Percentiles rank a stretch among this genome's conserved stretches.
phyloP scores from a whole-genome alignment of 352 stramenopile species.

The Elongisporangium anandrum region DNA sequence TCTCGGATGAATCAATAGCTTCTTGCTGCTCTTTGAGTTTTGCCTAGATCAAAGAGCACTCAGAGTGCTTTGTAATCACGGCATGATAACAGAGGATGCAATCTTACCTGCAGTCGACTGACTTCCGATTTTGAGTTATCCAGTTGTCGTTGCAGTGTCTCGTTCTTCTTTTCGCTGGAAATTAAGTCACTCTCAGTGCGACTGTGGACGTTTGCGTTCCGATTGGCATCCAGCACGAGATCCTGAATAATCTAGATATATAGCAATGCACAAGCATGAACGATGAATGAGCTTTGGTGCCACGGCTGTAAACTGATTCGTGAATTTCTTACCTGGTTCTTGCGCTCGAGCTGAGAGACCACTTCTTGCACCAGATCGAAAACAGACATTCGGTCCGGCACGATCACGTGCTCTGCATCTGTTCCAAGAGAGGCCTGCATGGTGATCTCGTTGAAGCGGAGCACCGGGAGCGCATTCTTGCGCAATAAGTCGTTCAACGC shows the following conservation, averaged over 20 bases:
- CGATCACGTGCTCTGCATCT: constrained; percentile 2
- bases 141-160: constrained; percentile 33
- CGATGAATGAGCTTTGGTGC: no score
- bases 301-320: no score
- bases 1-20: constrained; percentile 37
- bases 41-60: constrained; percentile 26
- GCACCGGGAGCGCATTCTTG: constrained; percentile 44
- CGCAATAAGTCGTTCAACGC: constrained; percentile 57
- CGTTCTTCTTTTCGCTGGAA: constrained; percentile 46
- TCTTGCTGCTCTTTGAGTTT: constrained; percentile 46
- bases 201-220: constrained; percentile 44
- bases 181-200: constrained; percentile 38
- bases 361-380: constrained; percentile 65
- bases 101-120: constrained; percentile 42
- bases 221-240: constrained; percentile 63
- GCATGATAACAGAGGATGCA: constrained; percentile 6
- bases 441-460: constrained; percentile 28
- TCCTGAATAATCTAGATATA: constrained; percentile 68
- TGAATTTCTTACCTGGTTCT: constrained; percentile 48
- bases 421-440: neutral
- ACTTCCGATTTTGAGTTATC: constrained; percentile 52
- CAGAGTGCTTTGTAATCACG: no score
- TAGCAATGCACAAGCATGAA: constrained; percentile 3
- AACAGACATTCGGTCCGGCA: constrained; percentile 44
- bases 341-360: constrained; percentile 47